phyloP scores from a whole-genome alignment of 345 rosid genomes.

The Acer yangbiense region DNA sequence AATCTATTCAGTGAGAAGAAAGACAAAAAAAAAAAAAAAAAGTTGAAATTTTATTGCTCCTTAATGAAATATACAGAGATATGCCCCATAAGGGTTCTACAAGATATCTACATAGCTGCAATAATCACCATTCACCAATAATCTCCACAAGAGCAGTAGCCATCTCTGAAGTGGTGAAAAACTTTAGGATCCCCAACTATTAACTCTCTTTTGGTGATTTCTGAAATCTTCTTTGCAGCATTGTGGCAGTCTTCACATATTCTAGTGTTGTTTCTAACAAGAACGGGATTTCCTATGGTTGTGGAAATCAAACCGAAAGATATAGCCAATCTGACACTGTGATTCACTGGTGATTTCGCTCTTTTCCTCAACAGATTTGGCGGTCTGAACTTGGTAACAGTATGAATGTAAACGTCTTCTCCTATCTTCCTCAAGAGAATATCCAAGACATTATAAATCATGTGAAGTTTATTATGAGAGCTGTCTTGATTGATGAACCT shows the following conservation, averaged over 20 bases:
- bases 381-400: slow-evolving; percentile 42
- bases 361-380: slow-evolving; percentile 31
- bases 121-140: slow-evolving; percentile 62
- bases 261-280: slow-evolving; percentile 63
- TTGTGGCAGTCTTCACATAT: slow-evolving; percentile 69
- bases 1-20: neutral
- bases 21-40: neutral
- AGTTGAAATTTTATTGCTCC: neutral
- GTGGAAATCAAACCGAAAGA: slow-evolving; percentile 65
- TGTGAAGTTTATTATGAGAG: slow-evolving; percentile 33
- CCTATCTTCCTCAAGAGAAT: slow-evolving; percentile 42
- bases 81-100: neutral
- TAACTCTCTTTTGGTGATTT: slow-evolving; percentile 51
- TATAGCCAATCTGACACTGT: slow-evolving; percentile 61
- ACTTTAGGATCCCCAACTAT: slow-evolving; percentile 55
- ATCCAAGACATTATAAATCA: slow-evolving; percentile 53
- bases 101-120: neutral
- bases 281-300: slow-evolving; percentile 42
- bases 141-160: slow-evolving; percentile 54
- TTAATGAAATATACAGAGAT: neutral
- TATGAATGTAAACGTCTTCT: slow-evolving; percentile 36
- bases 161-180: slow-evolving; percentile 65
- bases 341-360: slow-evolving; percentile 43
- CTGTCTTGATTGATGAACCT: slow-evolving; percentile 55
- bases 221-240: slow-evolving; percentile 53